Base-by-base conservation (phyloP, 345 rosid genomes). In the Aethionema arabicum region DNA sequence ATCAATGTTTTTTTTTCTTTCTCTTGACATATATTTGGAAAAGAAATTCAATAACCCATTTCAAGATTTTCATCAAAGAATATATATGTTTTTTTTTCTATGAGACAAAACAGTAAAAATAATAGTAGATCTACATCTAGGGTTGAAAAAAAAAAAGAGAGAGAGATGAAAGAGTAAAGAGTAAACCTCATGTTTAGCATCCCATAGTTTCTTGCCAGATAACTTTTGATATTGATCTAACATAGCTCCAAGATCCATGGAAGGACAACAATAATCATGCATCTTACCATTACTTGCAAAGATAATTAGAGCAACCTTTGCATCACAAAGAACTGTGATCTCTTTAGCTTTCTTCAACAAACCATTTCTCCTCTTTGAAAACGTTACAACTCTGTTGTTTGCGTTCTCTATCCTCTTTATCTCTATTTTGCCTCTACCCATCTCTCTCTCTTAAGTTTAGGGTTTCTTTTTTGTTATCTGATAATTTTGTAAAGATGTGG, bases 161-260 rank as follows among this genome's bases (percentile, higher is more conserved):
- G 39, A 66, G 14, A 45, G n/a, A 38, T 46, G 48, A 21, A 21
- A 21, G 27, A 21, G 27, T 21, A 21, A 21, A 21, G 2, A 21
- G n/a, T n/a, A 21, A 21, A 93, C 99, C 97, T 93, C 97, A 79
- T 90, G 99, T 70, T 87, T 90, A 51, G 85, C 88, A 78, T 93
- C 96, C 99, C 99, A 90, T 44, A 93, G 52, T 77, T 80, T 87
- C 63, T 87, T 82, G 46, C 95, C 90, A 55, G 88, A 81, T 54
- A 73, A 77, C 63, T 79, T 86, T 57, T 90, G 96, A 53, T 93
- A 93, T 53, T 71, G 65, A 37, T 90, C 99, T 82, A 93, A 61
- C 66, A 90, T 73, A 61, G 87, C 87, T 57, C 72, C 68, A 88
- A 90, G 61, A 64, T 77, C 67, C 53, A 85, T 76, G 16, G 84